Conservation (phyloP, 176 grass and related monocot species). For the Phoenix dactylifera region DNA sequence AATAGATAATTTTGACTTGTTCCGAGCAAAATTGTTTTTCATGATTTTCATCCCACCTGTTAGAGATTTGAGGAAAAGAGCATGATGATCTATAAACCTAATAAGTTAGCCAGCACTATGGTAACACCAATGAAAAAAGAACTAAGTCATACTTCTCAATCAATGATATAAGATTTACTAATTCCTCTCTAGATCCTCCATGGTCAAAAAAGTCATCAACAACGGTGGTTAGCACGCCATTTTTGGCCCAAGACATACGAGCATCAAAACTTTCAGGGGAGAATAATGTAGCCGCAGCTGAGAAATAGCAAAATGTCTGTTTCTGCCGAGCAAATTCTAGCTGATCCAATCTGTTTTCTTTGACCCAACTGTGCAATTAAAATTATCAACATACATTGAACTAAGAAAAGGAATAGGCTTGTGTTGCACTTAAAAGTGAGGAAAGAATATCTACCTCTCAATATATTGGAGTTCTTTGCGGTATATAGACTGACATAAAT, state of each 20-base stretch:
- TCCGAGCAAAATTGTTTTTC: conserved; percentile 44
- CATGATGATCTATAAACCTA: no score
- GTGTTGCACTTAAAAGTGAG: neutral
- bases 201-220: conserved; percentile 81
- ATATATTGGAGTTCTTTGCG: conserved; percentile 50
- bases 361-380: conserved; percentile 44
- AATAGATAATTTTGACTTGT: conserved; percentile 61
- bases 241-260: conserved; percentile 52
- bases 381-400: no score
- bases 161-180: conserved; percentile 43
- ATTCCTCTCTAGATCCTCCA: conserved; percentile 62
- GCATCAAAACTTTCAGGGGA: conserved; percentile 44
- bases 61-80: neutral
- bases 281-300: conserved; percentile 51
- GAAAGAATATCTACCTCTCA: conserved; percentile 33
- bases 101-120: no score
- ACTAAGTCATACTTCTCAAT: conserved; percentile 42
- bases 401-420: no score
- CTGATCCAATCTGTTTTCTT: conserved; percentile 51
- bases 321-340: conserved; percentile 60
- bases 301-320: conserved; percentile 53
- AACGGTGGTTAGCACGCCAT: conserved; percentile 48
- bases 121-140: neutral
- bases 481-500: conserved; percentile 35
- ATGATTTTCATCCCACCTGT: conserved; percentile 65